These are phyloP conservation scores for Verruconis gallopava DNA, from an alignment of 2,329 filamentous ascomycete genomes.

Conservation along the genomic window DNA sequence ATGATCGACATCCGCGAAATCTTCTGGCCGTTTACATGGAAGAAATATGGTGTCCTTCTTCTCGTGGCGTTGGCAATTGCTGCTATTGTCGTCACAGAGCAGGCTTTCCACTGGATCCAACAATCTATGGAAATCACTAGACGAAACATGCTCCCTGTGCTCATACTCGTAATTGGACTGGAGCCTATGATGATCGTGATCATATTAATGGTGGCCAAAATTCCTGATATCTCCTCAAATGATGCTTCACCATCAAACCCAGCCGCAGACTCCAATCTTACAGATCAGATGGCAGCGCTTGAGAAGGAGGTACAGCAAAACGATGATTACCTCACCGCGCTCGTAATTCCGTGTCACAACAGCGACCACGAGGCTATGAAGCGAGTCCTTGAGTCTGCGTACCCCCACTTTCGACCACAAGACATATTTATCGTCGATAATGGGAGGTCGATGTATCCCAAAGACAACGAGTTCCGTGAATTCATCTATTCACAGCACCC, in stretches of 20 bases:
- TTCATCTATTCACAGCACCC: conserved; percentile 12
- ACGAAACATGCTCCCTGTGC: conserved; percentile 14
- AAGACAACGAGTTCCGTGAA: conserved; percentile 12
- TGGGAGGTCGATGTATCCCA: conserved; percentile 11
- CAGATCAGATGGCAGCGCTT: background rate
- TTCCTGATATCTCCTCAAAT: conserved; percentile 4
- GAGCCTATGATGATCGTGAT: conserved; percentile 13
- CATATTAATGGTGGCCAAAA: conserved; percentile 4
- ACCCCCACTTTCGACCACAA: conserved; percentile 12
- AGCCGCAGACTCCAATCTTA: background rate
- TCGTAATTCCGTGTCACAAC: conserved; percentile 9
- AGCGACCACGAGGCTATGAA: conserved; percentile 7
- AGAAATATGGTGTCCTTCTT: conserved; percentile 12
- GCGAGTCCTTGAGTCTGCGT: conserved; percentile 4
- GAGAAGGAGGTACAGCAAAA: background rate
- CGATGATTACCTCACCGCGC: background rate
- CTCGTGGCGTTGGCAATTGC: conserved; percentile 11
- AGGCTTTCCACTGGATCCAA: conserved; percentile 12
- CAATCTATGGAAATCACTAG: conserved; percentile 14
- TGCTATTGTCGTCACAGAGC: conserved; percentile 12
- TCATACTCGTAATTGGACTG: conserved; percentile 11
- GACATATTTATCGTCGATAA: conserved; percentile 15
- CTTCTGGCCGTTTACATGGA: conserved; percentile 14
- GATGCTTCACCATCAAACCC: background rate
- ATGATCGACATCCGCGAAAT: conserved; percentile 12